These are phyloP conservation scores for Sarocladium strictum DNA, from an alignment of 2,329 filamentous ascomycete species.

Conservation along the genomic window DNA sequence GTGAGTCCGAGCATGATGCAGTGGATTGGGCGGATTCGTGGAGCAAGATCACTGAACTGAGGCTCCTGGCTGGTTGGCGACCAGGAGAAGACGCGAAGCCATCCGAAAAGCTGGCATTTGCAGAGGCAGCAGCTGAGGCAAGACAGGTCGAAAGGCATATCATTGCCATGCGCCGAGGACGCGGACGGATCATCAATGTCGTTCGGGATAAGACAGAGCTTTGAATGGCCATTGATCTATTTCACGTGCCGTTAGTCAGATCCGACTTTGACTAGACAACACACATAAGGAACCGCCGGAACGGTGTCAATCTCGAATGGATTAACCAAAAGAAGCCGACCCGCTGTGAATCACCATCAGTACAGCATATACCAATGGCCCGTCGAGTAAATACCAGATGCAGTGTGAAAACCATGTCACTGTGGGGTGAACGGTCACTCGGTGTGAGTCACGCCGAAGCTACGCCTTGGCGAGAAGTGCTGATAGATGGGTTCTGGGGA, in stretches of 20 bases:
- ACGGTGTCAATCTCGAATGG: too few species aligned
- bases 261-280: too few species aligned
- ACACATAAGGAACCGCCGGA: too few species aligned
- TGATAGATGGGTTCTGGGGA: not conserved
- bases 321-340: too few species aligned
- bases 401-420: too few species aligned
- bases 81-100: conserved; percentile 26
- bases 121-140: conserved; percentile 32
- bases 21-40: conserved; percentile 50
- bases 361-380: too few species aligned
- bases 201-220: conserved; percentile 30
- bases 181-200: conserved; percentile 43
- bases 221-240: too few species aligned
- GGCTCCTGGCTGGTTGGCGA: conserved; percentile 39
- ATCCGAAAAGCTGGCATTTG: conserved; percentile 26
- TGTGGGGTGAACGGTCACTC: not conserved
- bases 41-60: conserved; percentile 44
- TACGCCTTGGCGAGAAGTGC: not conserved
- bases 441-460: conserved; percentile 1
- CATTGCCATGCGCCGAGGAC: conserved; percentile 37
- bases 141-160: conserved; percentile 42
- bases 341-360: too few species aligned
- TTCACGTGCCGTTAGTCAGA: too few species aligned
- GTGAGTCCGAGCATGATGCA: conserved; percentile 35
- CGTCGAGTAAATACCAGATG: too few species aligned